These are phyloP conservation scores for Vinca minor DNA, from an alignment of 257 asterid genomes.

Conservation along the genomic window DNA sequence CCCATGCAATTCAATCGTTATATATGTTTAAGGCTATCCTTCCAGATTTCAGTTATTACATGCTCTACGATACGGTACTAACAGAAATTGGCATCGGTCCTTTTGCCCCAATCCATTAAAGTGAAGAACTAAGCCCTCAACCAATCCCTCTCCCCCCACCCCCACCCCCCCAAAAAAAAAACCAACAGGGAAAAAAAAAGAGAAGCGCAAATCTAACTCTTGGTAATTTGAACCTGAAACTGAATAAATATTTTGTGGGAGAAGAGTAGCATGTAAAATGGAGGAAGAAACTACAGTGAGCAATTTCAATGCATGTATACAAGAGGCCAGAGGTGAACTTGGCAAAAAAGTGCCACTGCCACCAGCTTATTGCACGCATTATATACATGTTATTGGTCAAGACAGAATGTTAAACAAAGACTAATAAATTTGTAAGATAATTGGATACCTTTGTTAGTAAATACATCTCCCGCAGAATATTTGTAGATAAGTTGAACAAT, in stretches of 20 bases:
- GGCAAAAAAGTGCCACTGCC: not conserved
- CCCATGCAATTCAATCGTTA: not conserved
- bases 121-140: not conserved
- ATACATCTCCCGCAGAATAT: slow-evolving; percentile 78
- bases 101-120: too few relatives aligned
- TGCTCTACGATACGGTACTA: too few relatives aligned
- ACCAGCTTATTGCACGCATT: too few relatives aligned
- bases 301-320: not conserved
- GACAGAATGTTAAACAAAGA: not conserved
- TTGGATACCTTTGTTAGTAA: slow-evolving; percentile 73
- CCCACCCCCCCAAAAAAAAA: not conserved
- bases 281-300: not conserved
- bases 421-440: slow-evolving; percentile 1
- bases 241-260: too few relatives aligned
- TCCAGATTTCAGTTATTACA: not conserved
- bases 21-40: not conserved
- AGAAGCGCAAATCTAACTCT: not conserved
- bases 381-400: not conserved
- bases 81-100: not conserved
- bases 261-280: not conserved
- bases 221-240: too few relatives aligned
- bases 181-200: too few relatives aligned
- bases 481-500: slow-evolving; percentile 56
- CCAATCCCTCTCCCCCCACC: too few relatives aligned
- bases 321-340: not conserved